A percentile compares a stretch with the other conserved stretches of the same genome.
Conservation (phyloP, 2,329 filamentous ascomycete species). For the Aspergillus candidus region DNA sequence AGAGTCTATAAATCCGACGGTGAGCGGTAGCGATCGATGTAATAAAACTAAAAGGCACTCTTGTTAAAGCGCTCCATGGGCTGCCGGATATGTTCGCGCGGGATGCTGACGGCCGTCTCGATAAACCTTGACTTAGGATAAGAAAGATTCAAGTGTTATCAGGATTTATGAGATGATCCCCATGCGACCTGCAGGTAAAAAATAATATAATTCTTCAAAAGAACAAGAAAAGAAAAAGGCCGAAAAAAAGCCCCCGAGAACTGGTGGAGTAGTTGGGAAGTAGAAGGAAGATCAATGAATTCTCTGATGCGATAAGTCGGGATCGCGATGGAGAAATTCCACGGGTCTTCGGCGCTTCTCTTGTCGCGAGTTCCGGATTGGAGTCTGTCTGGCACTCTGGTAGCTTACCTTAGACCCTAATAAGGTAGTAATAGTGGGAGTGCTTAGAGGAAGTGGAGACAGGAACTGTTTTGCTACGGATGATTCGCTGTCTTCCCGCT, state of each 20-base stretch:
- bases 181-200: constrained; percentile 1
- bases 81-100: constrained; percentile 3
- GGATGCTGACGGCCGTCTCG: too few species aligned
- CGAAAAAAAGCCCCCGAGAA: not conserved
- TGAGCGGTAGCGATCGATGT: too few species aligned
- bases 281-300: not conserved
- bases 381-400: too few species aligned
- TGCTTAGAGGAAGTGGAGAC: too few species aligned
- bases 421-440: too few species aligned
- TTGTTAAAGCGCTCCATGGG: constrained; percentile 13
- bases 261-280: not conserved
- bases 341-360: constrained; percentile 17
- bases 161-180: not conserved
- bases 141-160: not conserved
- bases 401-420: too few species aligned
- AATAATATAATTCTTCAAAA: constrained; percentile 1
- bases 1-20: not conserved
- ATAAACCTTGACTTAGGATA: too few species aligned
- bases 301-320: not conserved
- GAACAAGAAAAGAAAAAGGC: not conserved
- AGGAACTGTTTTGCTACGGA: too few species aligned
- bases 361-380: constrained; percentile 18
- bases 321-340: constrained; percentile 3
- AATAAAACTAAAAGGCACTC: too few species aligned
- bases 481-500: too few species aligned